Evolutionary conservation across 2,329 filamentous ascomycete species (phyloP).

Genomic region (Piedraia hortae): DNA sequence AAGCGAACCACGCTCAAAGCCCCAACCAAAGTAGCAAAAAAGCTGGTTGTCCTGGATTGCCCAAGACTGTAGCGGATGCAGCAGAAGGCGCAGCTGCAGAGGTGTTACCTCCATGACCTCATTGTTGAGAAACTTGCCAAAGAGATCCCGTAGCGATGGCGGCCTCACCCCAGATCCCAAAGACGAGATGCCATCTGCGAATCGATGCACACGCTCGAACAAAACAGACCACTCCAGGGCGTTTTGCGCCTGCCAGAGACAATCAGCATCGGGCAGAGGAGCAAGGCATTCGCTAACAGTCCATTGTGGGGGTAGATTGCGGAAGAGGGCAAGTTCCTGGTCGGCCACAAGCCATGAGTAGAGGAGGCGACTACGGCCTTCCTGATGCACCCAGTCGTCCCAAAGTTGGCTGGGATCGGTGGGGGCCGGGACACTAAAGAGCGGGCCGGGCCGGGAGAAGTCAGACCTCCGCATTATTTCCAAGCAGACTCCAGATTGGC

Average conservation of each 20-base stretch:
- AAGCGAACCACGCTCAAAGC: too few species aligned
- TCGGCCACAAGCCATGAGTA: constrained; percentile 53
- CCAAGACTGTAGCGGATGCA: constrained; percentile 39
- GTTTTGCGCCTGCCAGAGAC: constrained; percentile 33
- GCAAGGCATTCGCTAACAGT: constrained; percentile 36
- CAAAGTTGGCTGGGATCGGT: constrained; percentile 26
- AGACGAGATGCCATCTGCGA: constrained; percentile 25
- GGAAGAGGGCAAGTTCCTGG: constrained; percentile 40
- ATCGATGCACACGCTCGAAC: constrained; percentile 31
- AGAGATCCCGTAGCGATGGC: constrained; percentile 34
- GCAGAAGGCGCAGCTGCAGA: constrained; percentile 34
- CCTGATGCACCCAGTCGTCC: constrained; percentile 36
- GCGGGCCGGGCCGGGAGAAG: too few species aligned
- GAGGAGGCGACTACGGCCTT: constrained; percentile 36
- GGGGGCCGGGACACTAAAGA: constrained; percentile 23
- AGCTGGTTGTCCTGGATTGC: constrained; percentile 38
- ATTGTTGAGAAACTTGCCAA: constrained; percentile 39
- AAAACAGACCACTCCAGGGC: constrained; percentile 30
- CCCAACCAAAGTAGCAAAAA: constrained; percentile 36
- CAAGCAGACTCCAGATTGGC: constrained; percentile 45
- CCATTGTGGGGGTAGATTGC: constrained; percentile 34
- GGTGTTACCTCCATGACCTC: constrained; percentile 27
- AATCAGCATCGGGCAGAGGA: constrained; percentile 34
- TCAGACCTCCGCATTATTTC: constrained; percentile 43
- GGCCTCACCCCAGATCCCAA: constrained; percentile 25